These are phyloP conservation scores for Ceratocystis papillata DNA, from an alignment of 2,329 filamentous ascomycete genomes.

Conservation along the genomic window DNA sequence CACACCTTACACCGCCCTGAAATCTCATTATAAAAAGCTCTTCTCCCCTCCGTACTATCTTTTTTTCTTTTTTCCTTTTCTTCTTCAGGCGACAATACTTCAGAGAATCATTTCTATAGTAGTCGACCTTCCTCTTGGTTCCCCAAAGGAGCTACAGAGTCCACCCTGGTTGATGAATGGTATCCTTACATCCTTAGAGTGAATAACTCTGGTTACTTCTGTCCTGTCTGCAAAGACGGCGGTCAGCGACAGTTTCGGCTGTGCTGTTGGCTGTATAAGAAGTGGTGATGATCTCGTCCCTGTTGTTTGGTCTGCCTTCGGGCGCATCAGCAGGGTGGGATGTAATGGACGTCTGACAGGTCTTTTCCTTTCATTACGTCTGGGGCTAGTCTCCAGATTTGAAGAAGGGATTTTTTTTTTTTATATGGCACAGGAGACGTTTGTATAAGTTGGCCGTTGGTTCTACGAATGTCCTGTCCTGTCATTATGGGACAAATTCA, in stretches of 20 bases:
- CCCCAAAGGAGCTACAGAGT: conserved; percentile 85
- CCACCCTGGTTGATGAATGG: conserved; percentile 90
- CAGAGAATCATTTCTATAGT: conserved; percentile 97
- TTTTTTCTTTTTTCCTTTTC: conserved; percentile 22
- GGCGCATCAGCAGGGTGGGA: conserved; percentile 69
- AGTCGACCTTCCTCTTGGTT: conserved; percentile 82
- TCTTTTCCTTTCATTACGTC: conserved; percentile 41
- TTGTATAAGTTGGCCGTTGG: too few relatives aligned
- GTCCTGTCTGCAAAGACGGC: conserved; percentile 52
- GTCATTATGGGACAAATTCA: too few relatives aligned
- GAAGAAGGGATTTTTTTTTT: too few relatives aligned
- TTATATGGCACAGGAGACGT: too few relatives aligned
- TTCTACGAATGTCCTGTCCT: too few relatives aligned
- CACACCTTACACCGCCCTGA: conserved; percentile 3
- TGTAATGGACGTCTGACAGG: conserved; percentile 86
- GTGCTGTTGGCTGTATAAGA: conserved; percentile 54
- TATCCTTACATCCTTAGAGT: conserved; percentile 85
- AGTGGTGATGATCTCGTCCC: conserved; percentile 94
- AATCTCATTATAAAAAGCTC: conserved; percentile 18
- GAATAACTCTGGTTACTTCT: conserved; percentile 56
- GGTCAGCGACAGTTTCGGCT: conserved; percentile 30
- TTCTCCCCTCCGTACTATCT: neutral
- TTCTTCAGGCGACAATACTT: conserved; percentile 25
- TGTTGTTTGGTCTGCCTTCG: conserved; percentile 58
- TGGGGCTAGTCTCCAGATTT: conserved; percentile 32